Conservation (phyloP, 1,284 basidiomycete species). For the Marasmius fiardii region DNA sequence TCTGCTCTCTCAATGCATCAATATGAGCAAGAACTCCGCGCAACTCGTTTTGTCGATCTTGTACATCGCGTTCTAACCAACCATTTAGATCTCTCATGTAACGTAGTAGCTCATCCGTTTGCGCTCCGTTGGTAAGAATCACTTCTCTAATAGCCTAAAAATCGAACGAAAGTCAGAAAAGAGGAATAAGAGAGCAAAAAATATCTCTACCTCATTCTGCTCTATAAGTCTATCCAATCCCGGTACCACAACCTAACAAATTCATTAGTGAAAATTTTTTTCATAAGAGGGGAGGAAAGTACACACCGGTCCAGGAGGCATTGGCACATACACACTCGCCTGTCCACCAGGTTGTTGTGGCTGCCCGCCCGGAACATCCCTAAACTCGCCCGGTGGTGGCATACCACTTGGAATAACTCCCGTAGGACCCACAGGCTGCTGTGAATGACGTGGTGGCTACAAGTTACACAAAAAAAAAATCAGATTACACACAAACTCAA, state of each 20-base stretch:
- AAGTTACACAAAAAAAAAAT: neutral
- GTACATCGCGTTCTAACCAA: constrained; percentile 72
- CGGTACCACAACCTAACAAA: constrained; percentile 8
- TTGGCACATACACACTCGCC: constrained; percentile 24
- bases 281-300: neutral
- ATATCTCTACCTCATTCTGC: constrained; percentile 5
- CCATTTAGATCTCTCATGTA: constrained; percentile 70
- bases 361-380: neutral
- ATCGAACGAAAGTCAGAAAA: no score
- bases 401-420: neutral
- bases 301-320: constrained; percentile 10
- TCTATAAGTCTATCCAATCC: constrained; percentile 9
- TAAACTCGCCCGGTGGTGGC: neutral
- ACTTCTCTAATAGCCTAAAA: constrained; percentile 70
- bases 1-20: constrained; percentile 49
- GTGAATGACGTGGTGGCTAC: neutral
- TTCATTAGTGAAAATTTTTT: neutral
- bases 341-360: constrained; percentile 14
- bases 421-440: neutral
- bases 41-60: constrained; percentile 69
- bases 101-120: constrained; percentile 73
- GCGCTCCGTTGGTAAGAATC: constrained; percentile 49
- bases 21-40: constrained; percentile 61
- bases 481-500: no score
- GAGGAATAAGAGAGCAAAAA: no score